Base-by-base conservation (phyloP, 2,329 filamentous ascomycete genomes). In the Cytospora paraplurivora region DNA sequence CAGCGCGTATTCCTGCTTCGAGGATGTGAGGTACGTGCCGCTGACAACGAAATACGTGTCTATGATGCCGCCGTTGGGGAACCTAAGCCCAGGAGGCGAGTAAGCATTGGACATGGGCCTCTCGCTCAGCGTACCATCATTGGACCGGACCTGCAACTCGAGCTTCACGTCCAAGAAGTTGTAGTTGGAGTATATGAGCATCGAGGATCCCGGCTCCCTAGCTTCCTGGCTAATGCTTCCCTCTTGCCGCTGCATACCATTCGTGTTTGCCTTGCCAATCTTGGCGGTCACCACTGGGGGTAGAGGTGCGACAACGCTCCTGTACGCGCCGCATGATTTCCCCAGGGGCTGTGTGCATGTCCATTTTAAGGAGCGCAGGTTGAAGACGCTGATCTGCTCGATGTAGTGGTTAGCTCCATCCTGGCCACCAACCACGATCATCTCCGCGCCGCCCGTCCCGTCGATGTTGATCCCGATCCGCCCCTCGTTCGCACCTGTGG, bases 141-240 rank as follows among this genome's bases (percentile, higher is more conserved):
- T 86, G 10, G 90, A 82, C 59, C 95, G 87, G 55, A 99, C 87
- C 75, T 98, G 95, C 44, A 99, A 80, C 76, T 99, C 95, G 32
- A 99, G 80, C 74, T 97, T 98, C 68, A 99, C 95, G 71, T 99
- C 94, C 62, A 99, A 76, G 72, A 99, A 99, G 76, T 99, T 98
- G 77, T 99, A 99, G 74, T 99, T 99, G 32, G 94, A 98, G 76
- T 99, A 99, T 53, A 99, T 96, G 67, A 99, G 83, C 93, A 98
- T 97, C 1, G 87, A 88, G 1, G 85, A 86, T 7, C 84, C 85
- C 0, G 83, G 75, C 56, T 88, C 85, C 35, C 81, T 80, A 4
- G 79, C 75, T 67, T 88, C 84, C 61, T 82, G 81, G 67, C 80
- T 82, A 66, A 81, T 80, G n/a, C 76, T 76, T 13, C 76, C 74